Percentiles rank a stretch among this genome's conserved stretches.
phyloP scores from a whole-genome alignment of 192 early-diverging fungal species.

The Coemansia sp. region DNA sequence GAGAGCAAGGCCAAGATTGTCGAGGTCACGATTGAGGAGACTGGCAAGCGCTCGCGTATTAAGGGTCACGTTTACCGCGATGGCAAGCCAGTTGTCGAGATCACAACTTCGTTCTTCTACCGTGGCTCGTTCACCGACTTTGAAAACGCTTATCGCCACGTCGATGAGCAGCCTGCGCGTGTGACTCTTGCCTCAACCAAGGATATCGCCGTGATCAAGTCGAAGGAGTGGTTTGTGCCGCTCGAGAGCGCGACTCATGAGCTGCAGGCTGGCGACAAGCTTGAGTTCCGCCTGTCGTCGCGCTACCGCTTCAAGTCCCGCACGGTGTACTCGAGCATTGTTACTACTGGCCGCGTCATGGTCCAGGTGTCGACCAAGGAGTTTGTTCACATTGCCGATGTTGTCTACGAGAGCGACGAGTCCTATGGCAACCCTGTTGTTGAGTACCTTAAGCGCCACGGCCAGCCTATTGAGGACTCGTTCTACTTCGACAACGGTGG shows the following conservation, averaged over 20 bases:
- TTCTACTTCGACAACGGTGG: conserved; percentile 87
- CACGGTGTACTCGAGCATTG: conserved; percentile 65
- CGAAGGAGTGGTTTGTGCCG: conserved; percentile 83
- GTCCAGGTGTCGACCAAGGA: conserved; percentile 81
- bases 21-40: conserved; percentile 82
- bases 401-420: conserved; percentile 72
- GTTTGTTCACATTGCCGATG: conserved; percentile 77
- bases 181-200: conserved; percentile 71
- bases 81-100: conserved; percentile 77
- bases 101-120: conserved; percentile 89
- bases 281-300: conserved; percentile 54
- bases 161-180: conserved; percentile 78
- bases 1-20: conserved; percentile 80
- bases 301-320: conserved; percentile 49
- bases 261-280: conserved; percentile 58
- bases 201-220: conserved; percentile 86
- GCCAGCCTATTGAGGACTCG: conserved; percentile 83
- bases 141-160: conserved; percentile 82
- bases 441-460: conserved; percentile 84
- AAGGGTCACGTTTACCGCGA: conserved; percentile 74
- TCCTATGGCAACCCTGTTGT: conserved; percentile 84
- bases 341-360: conserved; percentile 70
- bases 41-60: conserved; percentile 91
- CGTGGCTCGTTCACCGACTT: conserved; percentile 87
- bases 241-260: conserved; percentile 43